These are phyloP conservation scores for Rubia peregrina DNA, from an alignment of 305 asterid genomes.

Conservation along the genomic window DNA sequence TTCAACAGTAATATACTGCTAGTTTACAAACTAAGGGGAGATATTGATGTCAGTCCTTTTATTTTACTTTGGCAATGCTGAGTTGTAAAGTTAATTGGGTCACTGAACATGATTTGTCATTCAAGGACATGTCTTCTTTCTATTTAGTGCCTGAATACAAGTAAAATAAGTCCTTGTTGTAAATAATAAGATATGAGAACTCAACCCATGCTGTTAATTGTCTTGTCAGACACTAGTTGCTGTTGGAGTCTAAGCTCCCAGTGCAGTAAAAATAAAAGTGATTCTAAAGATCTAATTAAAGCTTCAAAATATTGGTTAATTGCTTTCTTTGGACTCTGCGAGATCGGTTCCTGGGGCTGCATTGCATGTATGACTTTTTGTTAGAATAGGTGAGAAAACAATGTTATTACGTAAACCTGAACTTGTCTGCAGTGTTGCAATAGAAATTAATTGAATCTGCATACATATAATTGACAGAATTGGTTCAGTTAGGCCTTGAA, in stretches of 20 bases:
- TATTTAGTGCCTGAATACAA: neutral
- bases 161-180: neutral
- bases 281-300: neutral
- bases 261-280: conserved; percentile 1
- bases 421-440: neutral
- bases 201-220: neutral
- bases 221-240: neutral
- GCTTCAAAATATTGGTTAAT: neutral
- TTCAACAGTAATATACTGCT: too few species aligned
- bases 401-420: neutral
- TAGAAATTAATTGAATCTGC: neutral
- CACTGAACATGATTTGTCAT: neutral
- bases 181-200: neutral
- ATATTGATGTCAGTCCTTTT: too few species aligned
- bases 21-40: too few species aligned
- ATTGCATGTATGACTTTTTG: neutral
- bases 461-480: neutral
- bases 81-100: too few species aligned
- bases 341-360: neutral
- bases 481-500: neutral
- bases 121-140: neutral
- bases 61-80: too few species aligned
- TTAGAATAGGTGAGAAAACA: neutral
- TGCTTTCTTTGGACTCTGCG: neutral
- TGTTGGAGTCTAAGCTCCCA: neutral